These are phyloP conservation scores for Parachaetomium inaequale DNA, from an alignment of 495 filamentous ascomycete species.

Conservation along the genomic window DNA sequence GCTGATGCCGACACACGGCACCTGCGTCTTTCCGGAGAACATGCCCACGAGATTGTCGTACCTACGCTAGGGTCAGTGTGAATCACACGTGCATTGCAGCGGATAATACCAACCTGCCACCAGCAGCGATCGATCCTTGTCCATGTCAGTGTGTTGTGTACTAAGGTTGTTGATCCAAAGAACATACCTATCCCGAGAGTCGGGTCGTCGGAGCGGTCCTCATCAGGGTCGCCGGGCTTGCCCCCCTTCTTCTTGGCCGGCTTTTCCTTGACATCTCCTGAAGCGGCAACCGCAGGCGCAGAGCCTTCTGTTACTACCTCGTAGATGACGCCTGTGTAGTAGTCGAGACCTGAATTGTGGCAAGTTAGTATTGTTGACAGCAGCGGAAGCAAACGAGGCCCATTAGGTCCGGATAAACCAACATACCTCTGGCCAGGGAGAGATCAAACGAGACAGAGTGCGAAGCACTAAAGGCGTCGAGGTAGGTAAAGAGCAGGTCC, in stretches of 20 bases:
- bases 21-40: conserved; percentile 78
- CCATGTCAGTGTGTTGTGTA: conserved; percentile 58
- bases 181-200: conserved; percentile 73
- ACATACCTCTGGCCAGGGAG: conserved; percentile 63
- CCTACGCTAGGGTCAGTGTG: conserved; percentile 73
- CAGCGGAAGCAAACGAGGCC: conserved; percentile 21
- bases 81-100: neutral
- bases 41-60: conserved; percentile 94
- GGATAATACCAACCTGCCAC: conserved; percentile 49
- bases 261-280: conserved; percentile 48
- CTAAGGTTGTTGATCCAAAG: conserved; percentile 47
- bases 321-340: conserved; percentile 77
- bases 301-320: conserved; percentile 72
- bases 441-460: conserved; percentile 77
- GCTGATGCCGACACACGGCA: conserved; percentile 90
- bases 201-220: conserved; percentile 79
- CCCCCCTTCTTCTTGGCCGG: conserved; percentile 52
- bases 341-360: conserved; percentile 10
- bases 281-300: conserved; percentile 48
- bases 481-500: conserved; percentile 73
- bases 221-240: conserved; percentile 58
- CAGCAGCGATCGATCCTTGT: conserved; percentile 81
- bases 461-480: conserved; percentile 68
- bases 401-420: neutral
- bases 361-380: neutral